Base-by-base conservation (phyloP, 23 red algal genomes). In the Pyropia haitanensis region DNA sequence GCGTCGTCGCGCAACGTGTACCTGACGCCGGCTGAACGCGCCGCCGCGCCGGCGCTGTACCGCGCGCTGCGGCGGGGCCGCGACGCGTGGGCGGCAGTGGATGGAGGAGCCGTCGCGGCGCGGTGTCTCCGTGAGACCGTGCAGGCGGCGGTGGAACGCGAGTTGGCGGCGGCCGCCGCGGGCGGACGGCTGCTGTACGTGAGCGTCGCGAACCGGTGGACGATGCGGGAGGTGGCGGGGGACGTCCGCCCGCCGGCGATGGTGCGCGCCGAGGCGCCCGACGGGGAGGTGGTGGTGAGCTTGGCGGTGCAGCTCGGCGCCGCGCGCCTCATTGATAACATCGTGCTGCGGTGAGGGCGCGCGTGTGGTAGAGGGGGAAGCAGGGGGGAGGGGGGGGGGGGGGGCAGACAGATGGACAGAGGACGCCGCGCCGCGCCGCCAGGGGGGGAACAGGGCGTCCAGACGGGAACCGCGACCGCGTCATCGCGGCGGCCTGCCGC, bases 281-380 rank as follows among this genome's bases (percentile, higher is more conserved):
- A 23, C 4, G 61, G 25, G 25, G 75, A 79, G 26, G 51, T 39
- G 49, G n/a, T 91, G 10, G 20, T 89, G 1, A 72, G 72, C 28
- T 53, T 89, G 19, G 91, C 91, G 27, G 91, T 68, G n/a, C 65
- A 73, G 51, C 26, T 96, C 15, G 91, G 91, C 22, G 50, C 51
- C 8, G 80, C 91, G 1, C 73, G 91, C 18, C 77, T 96, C 9
- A 96, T 96, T 68, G 91, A 96, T 65, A 96, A 96, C 53, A 67
- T 90, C 59, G 67, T 73, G 3, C 57, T 95, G n/a, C 39, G 39
- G 39, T 46, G 39, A 46, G 5, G 39, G 39, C 39, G 39, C 0
- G 4, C 39, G 39, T 9, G 31, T 33, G 31, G 31, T 33, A 9
- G 39, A 46, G 10, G 10, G 39, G 4, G 39, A n/a, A n/a, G 39